Evolutionary conservation across 441 rosid species (phyloP).

Genomic region (Gossypium gossypioides): DNA sequence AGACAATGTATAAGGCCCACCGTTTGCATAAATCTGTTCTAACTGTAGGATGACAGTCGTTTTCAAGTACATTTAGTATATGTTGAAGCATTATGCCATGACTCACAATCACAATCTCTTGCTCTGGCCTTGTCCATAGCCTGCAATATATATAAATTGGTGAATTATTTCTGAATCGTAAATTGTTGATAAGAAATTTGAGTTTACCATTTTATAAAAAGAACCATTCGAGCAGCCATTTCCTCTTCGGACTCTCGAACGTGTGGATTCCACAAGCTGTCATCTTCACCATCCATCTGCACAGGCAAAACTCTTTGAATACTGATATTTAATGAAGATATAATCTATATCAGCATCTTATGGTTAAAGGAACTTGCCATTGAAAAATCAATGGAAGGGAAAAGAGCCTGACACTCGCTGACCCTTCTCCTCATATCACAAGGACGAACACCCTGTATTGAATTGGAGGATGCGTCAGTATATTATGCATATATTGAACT

Average conservation of each 20-base stretch:
- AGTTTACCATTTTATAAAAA: slow-evolving; percentile 14
- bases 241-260: slow-evolving; percentile 15
- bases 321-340: background rate
- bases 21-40: slow-evolving; percentile 1
- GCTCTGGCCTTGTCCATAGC: slow-evolving; percentile 18
- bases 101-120: slow-evolving; percentile 14
- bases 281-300: slow-evolving; percentile 17
- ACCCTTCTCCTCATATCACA: slow-evolving; percentile 18
- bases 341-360: background rate
- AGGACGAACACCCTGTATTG: slow-evolving; percentile 13
- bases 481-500: background rate
- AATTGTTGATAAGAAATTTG: background rate
- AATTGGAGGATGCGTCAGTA: background rate
- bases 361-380: slow-evolving; percentile 6
- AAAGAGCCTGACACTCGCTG: slow-evolving; percentile 12
- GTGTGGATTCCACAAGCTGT: slow-evolving; percentile 12
- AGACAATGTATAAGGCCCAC: background rate
- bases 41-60: background rate
- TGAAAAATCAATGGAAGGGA: slow-evolving; percentile 15
- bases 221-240: background rate
- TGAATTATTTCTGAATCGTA: background rate
- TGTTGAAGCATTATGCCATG: slow-evolving; percentile 17
- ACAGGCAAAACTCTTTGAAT: background rate
- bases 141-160: background rate
- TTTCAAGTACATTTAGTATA: slow-evolving; percentile 8